A percentile compares a stretch with the other conserved stretches of the same genome.
These are phyloP conservation scores for Plasmodium adleri DNA, from an alignment of 169 alveolate genomes.

Conservation along the genomic window DNA sequence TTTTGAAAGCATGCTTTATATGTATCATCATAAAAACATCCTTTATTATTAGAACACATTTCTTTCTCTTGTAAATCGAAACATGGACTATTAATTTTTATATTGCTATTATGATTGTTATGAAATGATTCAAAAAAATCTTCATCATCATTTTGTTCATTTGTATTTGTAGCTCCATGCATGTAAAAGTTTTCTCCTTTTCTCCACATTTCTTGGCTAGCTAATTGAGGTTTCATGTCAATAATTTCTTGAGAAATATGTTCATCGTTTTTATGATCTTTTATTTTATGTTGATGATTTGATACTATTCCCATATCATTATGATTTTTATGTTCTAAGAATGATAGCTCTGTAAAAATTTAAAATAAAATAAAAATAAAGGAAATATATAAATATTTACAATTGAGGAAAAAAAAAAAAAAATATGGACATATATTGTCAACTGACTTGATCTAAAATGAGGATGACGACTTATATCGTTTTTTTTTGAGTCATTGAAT, in stretches of 20 bases:
- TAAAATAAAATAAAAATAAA: constrained; percentile 3
- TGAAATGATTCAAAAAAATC: constrained; percentile 56
- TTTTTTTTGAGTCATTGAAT: neutral
- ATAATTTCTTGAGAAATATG: neutral
- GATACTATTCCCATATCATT: neutral
- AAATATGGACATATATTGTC: neutral
- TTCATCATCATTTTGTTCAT: constrained; percentile 50
- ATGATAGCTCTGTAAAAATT: constrained; percentile 25
- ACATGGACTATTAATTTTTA: constrained; percentile 54
- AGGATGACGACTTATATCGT: constrained; percentile 7
- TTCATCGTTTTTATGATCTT: neutral
- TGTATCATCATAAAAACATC: constrained; percentile 42
- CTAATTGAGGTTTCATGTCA: constrained; percentile 1
- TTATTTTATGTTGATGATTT: neutral
- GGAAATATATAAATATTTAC: neutral
- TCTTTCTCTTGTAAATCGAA: constrained; percentile 7
- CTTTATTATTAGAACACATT: constrained; percentile 8
- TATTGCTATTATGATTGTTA: constrained; percentile 5
- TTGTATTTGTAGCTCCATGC: constrained; percentile 31
- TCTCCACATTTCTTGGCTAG: constrained; percentile 24
- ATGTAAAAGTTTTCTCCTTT: constrained; percentile 43
- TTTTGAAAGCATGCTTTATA: constrained; percentile 51
- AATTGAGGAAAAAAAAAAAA: constrained; percentile 5
- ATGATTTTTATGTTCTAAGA: constrained; percentile 8
- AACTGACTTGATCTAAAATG: constrained; percentile 51